Evolutionary conservation across 2,329 filamentous ascomycete species (phyloP), one percentile per base, ranked within the genome.

Genomic region (Thelonectria blattea): DNA sequence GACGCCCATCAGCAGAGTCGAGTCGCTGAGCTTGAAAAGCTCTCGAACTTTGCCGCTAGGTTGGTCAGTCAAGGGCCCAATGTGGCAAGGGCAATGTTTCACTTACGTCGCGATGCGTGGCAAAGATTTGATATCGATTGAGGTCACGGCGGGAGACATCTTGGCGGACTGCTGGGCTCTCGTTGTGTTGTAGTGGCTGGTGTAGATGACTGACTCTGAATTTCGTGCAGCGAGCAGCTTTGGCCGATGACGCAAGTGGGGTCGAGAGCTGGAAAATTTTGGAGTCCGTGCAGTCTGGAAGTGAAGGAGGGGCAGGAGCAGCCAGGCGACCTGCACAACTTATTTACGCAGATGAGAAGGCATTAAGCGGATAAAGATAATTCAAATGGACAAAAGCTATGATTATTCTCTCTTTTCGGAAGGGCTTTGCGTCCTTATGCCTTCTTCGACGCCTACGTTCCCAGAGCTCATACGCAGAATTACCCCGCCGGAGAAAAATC

Each of bases 1-100:
- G 22, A 91, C 90, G 56, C 93, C 88, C 73, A 97, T 94, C 58
- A 96, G 88, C 5, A 96, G 85, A 2, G 86, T 90, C 45, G 68
- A 60, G 74, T 92, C 87, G 73, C 91, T 86, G 55, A 96, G 80
- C 62, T 85, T 82, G 76, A 92, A 96, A 39, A 96, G 84, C 72
- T 96, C 91, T 71, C 92, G 87, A 24, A 96, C 92, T 79, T 96
- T 96, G 68, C 83, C 81, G 34, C 34, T 37, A 12, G 3, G 34
- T 15, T 15, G 11, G 34, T 37, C 34, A 37, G 34, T 37, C 11
- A 37, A 37, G 11, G 32, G 11, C 12, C 11, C 34, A 37, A 37
- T 37, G 34, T 3, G 11, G 4, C 34, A 15, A 34, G 6, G 32
- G 9, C 12, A 10, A 10, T 11, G 15, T 37, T 11, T 5, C 11